phyloP scores from a whole-genome alignment of 768 basidiomycete species.

The Boletus bicolor region DNA sequence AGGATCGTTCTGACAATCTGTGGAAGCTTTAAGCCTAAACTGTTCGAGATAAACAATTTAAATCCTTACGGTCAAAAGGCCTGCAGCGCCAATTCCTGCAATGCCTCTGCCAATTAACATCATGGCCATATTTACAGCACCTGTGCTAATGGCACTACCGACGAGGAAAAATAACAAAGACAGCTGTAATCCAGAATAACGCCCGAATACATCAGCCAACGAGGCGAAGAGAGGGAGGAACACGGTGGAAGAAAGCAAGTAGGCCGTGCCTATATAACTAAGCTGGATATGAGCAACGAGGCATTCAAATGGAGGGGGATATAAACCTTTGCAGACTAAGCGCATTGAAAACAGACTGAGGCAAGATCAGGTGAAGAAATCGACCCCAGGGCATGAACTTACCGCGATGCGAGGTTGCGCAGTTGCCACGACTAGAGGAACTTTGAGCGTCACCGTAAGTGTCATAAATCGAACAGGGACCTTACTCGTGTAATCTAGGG shows the following conservation, averaged over 20 bases:
- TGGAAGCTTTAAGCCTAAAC: background rate
- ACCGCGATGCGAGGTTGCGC: background rate
- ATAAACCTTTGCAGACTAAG: background rate
- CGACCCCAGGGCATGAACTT: background rate
- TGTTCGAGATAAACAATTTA: background rate
- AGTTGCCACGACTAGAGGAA: background rate
- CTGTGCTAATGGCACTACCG: background rate
- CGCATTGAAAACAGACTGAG: background rate
- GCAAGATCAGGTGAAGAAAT: background rate
- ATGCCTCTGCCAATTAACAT: background rate
- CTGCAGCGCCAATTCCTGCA: background rate
- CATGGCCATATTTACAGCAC: background rate
- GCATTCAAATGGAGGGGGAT: background rate
- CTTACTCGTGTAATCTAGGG: background rate
- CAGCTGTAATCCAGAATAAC: background rate
- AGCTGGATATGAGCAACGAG: background rate
- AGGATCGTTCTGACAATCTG: background rate
- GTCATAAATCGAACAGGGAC: too few relatives aligned
- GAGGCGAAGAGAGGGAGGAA: background rate
- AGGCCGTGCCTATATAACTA: background rate
- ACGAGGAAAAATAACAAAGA: background rate
- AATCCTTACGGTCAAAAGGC: background rate
- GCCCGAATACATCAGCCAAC: background rate
- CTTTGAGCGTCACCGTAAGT: too few relatives aligned
- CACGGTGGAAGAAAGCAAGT: background rate